Percentiles rank a stretch among this genome's conserved stretches.
These are phyloP conservation scores for Escovopsis weberi DNA, from an alignment of 2,329 filamentous ascomycete species.

Conservation along the genomic window DNA sequence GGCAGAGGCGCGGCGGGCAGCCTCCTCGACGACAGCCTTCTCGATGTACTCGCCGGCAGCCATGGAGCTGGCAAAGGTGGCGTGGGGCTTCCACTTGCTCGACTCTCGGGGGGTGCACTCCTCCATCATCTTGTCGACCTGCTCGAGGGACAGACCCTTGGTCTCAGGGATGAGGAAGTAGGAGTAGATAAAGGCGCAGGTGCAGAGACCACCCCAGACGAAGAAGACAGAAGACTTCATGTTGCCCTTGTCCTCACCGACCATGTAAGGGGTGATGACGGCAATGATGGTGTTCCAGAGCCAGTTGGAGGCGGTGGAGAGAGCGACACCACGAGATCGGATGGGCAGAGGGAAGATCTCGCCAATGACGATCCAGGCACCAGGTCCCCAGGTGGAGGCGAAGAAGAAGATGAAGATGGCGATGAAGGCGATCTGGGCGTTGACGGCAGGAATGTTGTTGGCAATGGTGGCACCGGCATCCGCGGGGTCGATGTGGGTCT, in stretches of 20 bases:
- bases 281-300: constrained; percentile 67
- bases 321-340: constrained; percentile 71
- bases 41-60: constrained; percentile 18
- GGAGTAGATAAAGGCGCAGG: constrained; percentile 43
- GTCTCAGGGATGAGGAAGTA: constrained; percentile 65
- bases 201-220: constrained; percentile 58
- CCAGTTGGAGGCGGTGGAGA: constrained; percentile 85
- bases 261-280: constrained; percentile 62
- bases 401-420: constrained; percentile 91
- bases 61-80: constrained; percentile 46
- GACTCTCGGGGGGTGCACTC: constrained; percentile 67
- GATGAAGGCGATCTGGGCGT: constrained; percentile 73
- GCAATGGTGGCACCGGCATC: constrained; percentile 25
- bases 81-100: constrained; percentile 57
- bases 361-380: constrained; percentile 69
- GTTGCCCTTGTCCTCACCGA: constrained; percentile 46
- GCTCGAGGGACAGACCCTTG: constrained; percentile 63
- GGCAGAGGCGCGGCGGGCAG: constrained; percentile 17
- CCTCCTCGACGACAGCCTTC: constrained; percentile 13
- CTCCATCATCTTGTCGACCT: constrained; percentile 80
- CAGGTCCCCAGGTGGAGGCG: constrained; percentile 76
- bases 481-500: constrained; percentile 30
- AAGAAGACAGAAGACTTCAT: constrained; percentile 59
- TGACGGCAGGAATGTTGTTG: constrained; percentile 42
- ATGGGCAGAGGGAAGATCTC: constrained; percentile 86